These are phyloP conservation scores for Phanerochaete sordida DNA, from an alignment of 768 basidiomycete genomes.

Conservation along the genomic window DNA sequence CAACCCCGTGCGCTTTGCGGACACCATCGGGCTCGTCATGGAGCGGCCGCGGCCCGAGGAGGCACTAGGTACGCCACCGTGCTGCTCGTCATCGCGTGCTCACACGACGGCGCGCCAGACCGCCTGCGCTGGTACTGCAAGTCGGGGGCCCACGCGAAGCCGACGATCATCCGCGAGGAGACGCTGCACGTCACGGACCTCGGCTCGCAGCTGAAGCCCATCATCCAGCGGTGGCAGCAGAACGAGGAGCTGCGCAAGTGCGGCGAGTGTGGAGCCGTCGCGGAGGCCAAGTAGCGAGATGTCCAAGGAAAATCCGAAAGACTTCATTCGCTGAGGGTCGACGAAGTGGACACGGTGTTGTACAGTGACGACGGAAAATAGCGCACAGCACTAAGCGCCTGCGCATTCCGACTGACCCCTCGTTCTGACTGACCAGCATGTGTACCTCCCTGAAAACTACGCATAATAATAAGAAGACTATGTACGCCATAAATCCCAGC, in stretches of 20 bases:
- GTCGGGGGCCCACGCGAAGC: conserved; percentile 51
- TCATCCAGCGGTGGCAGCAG: conserved; percentile 82
- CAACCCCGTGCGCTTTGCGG: conserved; percentile 86
- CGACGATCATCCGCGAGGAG: conserved; percentile 81
- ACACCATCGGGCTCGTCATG: conserved; percentile 90
- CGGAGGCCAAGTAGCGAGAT: conserved; percentile 57
- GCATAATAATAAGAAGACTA: too few species aligned
- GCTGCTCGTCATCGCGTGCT: neutral
- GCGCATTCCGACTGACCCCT: too few species aligned
- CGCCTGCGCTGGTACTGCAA: conserved; percentile 91
- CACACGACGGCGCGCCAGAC: conserved; percentile 44
- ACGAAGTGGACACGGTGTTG: too few species aligned
- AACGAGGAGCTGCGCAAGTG: conserved; percentile 66
- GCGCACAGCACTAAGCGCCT: too few species aligned
- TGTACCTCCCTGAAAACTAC: too few species aligned
- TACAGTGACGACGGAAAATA: too few species aligned
- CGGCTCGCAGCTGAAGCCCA: conserved; percentile 89
- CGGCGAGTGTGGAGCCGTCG: conserved; percentile 61
- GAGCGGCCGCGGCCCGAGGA: conserved; percentile 79
- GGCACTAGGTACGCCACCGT: conserved; percentile 59
- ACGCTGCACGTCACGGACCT: conserved; percentile 86
- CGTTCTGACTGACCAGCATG: too few species aligned
- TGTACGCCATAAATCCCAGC: too few species aligned
- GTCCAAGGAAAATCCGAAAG: too few species aligned
- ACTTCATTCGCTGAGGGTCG: neutral